These are phyloP conservation scores for Sisymbrium altissimum DNA, from an alignment of 345 rosid species.

Conservation along the genomic window DNA sequence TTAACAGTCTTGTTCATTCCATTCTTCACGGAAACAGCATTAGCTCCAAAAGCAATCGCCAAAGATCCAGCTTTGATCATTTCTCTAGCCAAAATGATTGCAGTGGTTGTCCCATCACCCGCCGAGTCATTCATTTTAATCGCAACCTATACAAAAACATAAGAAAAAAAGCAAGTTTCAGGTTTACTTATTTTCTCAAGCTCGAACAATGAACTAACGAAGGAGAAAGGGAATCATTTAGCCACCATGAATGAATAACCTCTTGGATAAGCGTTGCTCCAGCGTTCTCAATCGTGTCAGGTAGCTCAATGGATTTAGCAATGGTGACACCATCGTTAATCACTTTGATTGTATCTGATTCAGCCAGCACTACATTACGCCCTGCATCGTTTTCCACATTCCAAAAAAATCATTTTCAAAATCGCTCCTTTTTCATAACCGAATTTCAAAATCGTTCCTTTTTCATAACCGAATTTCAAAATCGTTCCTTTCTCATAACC, in stretches of 20 bases:
- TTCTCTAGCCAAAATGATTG: conserved; percentile 73
- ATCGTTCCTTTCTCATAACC: background rate
- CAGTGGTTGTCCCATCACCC: conserved; percentile 92
- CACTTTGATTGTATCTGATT: conserved; percentile 51
- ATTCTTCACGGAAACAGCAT: conserved; percentile 62
- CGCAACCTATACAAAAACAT: conserved; percentile 57
- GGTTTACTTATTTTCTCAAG: background rate
- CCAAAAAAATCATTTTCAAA: conserved; percentile 10
- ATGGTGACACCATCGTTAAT: conserved; percentile 89
- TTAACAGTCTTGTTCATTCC: conserved; percentile 65
- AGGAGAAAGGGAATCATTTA: conserved; percentile 26
- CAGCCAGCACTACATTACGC: conserved; percentile 73
- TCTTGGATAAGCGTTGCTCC: conserved; percentile 83
- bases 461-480: background rate
- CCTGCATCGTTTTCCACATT: conserved; percentile 47
- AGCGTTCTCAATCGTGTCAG: conserved; percentile 72
- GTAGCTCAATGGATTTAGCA: conserved; percentile 63
- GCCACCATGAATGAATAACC: conserved; percentile 76
- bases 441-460: no score
- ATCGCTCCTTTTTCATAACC: no score
- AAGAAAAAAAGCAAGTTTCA: background rate
- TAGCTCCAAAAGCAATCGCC: conserved; percentile 79
- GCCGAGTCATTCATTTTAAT: conserved; percentile 75
- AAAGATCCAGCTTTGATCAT: conserved; percentile 70
- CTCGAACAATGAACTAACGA: background rate